These are phyloP conservation scores for Paradendryphiella salina DNA, from an alignment of 2,329 filamentous ascomycete genomes.

Conservation along the genomic window DNA sequence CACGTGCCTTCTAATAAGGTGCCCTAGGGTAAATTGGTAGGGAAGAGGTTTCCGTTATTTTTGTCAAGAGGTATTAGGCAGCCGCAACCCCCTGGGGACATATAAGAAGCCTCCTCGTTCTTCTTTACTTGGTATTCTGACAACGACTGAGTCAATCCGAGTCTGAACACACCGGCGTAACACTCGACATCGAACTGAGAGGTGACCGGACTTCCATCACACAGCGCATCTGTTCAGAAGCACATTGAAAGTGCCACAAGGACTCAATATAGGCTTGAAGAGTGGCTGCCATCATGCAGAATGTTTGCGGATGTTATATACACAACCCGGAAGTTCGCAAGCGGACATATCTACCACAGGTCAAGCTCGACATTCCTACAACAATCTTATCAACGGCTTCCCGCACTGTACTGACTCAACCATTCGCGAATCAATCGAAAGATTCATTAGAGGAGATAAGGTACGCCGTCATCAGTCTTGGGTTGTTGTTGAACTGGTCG, in stretches of 20 bases:
- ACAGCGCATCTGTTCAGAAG: too few relatives aligned
- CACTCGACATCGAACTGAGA: too few relatives aligned
- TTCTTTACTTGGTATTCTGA: too few relatives aligned
- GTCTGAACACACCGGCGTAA: too few relatives aligned
- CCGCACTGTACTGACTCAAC: conserved; percentile 4
- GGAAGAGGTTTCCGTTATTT: too few relatives aligned
- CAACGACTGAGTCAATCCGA: too few relatives aligned
- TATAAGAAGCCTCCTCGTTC: too few relatives aligned
- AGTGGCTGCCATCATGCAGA: neutral
- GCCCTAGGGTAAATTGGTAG: neutral
- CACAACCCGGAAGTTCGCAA: neutral
- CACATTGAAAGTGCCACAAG: neutral
- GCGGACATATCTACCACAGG: conserved; percentile 6
- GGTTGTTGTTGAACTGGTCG: too few relatives aligned
- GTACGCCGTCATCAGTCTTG: neutral
- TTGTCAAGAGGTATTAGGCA: neutral
- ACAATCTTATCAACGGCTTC: conserved; percentile 6
- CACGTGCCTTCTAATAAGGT: neutral
- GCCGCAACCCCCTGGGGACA: neutral
- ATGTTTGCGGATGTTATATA: conserved; percentile 6
- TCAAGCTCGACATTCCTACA: conserved; percentile 4
- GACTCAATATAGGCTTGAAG: neutral
- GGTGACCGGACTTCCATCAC: too few relatives aligned
- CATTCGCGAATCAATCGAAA: neutral
- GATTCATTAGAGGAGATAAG: conserved; percentile 4